Evolutionary conservation across 2,329 filamentous ascomycete genomes (phyloP), one percentile per base, ranked within the genome.

Genomic region (Plenodomus lindquistii): DNA sequence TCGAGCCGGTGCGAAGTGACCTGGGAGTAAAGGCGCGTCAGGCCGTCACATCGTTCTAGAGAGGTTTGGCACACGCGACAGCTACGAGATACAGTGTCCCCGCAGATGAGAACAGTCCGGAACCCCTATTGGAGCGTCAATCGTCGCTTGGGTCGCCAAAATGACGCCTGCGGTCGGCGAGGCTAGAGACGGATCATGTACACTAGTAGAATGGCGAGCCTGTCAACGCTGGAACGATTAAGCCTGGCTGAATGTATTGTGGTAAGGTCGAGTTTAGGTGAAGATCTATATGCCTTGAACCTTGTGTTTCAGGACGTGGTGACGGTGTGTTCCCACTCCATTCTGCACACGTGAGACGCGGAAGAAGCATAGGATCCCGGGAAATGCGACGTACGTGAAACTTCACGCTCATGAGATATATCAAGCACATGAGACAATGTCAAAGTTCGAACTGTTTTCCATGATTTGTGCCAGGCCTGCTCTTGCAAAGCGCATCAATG

Each of bases 111-210:
- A 31, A 31, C 27, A 31, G 27, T 31, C 10, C 47, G 55, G 57
- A 49, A 46, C 51, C 42, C 49, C 51, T 50, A 52, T 49, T 55
- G 53, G 55, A 53, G 52, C 50, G 46, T 47, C 34, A 24, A 18
- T 50, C 38, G 44, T 51, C 48, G 47, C 48, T 36, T 57, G 48
- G 53, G 48, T 44, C 44, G 27, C 45, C 31, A 42, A 50, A 46
- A 38, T 44, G 45, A 47, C 45, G 44, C 31, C 40, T 49, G 46
- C 42, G 53, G 46, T 18, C 45, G 27, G 27, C 27, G 27, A 31
- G 27, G 27, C 27, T 15, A 31, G 22, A 31, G 27, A 4, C 27
- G 10, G 27, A 15, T 4, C 42, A 17, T 34, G 11, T 15, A 13
- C 27, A 15, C 6, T 8, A 31, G 34, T 34, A 19, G 27, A 37